These are phyloP conservation scores for Dactylellina parvicollis DNA, from an alignment of 2,329 filamentous ascomycete species.

Conservation along the genomic window DNA sequence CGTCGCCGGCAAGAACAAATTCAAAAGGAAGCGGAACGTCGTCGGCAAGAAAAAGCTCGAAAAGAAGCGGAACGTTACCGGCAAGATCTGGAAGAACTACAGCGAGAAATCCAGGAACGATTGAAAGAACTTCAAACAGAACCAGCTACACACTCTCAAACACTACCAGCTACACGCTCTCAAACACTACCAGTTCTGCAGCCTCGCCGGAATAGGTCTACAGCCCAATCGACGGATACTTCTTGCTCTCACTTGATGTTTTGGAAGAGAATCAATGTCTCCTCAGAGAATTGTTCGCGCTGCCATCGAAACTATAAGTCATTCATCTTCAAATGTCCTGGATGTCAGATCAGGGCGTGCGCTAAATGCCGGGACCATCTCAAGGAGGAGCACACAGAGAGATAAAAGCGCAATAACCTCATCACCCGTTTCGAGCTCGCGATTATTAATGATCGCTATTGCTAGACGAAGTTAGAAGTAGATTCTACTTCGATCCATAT, in stretches of 20 bases:
- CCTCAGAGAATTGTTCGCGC: neutral
- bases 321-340: constrained; percentile 18
- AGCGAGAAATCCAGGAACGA: neutral
- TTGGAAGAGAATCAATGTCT: neutral
- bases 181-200: neutral
- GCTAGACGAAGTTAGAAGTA: no score
- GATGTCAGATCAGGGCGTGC: constrained; percentile 11
- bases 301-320: constrained; percentile 5
- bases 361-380: neutral
- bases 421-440: no score
- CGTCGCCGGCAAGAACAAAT: neutral
- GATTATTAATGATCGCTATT: no score
- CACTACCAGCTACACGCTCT: no score
- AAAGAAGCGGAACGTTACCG: no score
- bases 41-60: neutral
- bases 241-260: neutral
- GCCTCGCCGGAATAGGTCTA: no score
- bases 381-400: neutral
- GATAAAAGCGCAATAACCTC: neutral
- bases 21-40: neutral
- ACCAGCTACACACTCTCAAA: no score
- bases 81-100: neutral
- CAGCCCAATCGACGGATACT: no score
- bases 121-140: neutral
- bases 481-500: no score